Percentiles rank a stretch among this genome's conserved stretches.
Evolutionary conservation across 148 eudicot species (phyloP).

Genomic region (Vaccinium corymbosum): DNA sequence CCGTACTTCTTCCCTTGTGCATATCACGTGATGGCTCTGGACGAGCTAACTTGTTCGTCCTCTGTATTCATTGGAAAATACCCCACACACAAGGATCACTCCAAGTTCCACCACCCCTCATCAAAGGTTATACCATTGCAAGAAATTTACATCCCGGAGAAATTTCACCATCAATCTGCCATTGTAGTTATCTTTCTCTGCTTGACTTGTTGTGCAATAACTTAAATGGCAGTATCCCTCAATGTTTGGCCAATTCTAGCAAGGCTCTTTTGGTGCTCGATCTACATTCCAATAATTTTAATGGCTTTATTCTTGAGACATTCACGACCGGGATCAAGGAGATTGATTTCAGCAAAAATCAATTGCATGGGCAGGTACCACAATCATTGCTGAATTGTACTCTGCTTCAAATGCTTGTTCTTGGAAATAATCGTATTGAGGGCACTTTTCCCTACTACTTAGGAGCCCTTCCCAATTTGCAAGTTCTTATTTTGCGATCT

Average conservation of each 20-base stretch:
- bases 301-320: not conserved
- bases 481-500: conserved; percentile 1
- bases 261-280: not conserved
- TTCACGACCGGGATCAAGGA: not conserved
- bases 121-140: rapidly evolving
- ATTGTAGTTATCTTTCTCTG: not conserved
- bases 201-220: conserved; percentile 22
- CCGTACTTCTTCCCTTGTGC: too few species aligned
- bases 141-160: not conserved
- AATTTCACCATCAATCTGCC: conserved; percentile 28
- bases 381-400: conserved; percentile 18
- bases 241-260: conserved; percentile 16
- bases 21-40: too few species aligned
- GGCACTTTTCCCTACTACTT: conserved; percentile 31
- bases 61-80: too few species aligned
- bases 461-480: not conserved
- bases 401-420: conserved; percentile 29
- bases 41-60: too few species aligned
- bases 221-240: conserved; percentile 19
- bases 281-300: not conserved
- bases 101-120: not conserved
- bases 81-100: not conserved
- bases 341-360: not conserved
- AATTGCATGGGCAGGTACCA: conserved; percentile 6
- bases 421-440: conserved; percentile 30